These are phyloP conservation scores for Cucumis melo DNA, from an alignment of 306 rosid species.

Conservation along the genomic window DNA sequence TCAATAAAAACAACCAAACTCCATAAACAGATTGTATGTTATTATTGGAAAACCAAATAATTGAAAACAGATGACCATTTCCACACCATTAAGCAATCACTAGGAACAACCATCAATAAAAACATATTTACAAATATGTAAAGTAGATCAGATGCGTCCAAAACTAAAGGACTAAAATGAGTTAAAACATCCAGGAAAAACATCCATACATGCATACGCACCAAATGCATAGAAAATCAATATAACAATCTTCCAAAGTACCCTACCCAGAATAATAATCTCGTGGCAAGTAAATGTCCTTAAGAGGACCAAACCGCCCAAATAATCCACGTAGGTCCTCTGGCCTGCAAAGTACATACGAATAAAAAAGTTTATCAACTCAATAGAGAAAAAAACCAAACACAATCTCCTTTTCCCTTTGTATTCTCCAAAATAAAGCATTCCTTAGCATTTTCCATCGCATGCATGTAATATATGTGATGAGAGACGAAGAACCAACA, in stretches of 20 bases:
- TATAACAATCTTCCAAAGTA: background rate
- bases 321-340: constrained; percentile 62
- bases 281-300: constrained; percentile 73
- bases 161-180: background rate
- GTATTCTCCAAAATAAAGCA: background rate
- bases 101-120: background rate
- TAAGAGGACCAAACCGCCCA: constrained; percentile 60
- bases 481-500: background rate
- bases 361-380: background rate
- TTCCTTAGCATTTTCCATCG: background rate
- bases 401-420: background rate
- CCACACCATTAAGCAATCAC: too few relatives aligned
- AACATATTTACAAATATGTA: background rate
- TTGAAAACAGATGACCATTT: constrained; percentile 2
- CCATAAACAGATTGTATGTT: constrained; percentile 34
- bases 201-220: background rate
- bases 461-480: background rate
- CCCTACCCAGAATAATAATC: constrained; percentile 77
- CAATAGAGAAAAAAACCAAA: background rate
- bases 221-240: constrained; percentile 4
- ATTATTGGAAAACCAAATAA: constrained; percentile 3
- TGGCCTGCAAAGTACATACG: constrained; percentile 27
- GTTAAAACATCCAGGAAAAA: background rate
- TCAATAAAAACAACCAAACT: constrained; percentile 57
- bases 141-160: background rate